phyloP scores from a whole-genome alignment of 192 early-diverging fungal species.

The Podochytrium sp. region DNA sequence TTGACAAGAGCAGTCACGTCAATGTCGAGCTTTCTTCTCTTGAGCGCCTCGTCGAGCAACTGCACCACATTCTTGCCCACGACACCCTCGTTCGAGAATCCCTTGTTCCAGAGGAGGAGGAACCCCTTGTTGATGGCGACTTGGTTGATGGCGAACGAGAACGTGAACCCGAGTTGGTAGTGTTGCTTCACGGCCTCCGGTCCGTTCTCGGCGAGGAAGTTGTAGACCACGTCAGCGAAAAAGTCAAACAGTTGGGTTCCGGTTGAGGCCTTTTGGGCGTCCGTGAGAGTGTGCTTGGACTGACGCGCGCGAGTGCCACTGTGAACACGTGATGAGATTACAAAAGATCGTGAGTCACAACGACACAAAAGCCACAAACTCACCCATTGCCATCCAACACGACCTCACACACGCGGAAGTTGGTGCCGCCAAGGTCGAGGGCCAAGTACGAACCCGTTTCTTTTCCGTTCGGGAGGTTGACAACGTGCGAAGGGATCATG shows the following conservation, averaged over 20 bases:
- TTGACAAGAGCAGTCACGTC: constrained; percentile 88
- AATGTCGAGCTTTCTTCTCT: constrained; percentile 70
- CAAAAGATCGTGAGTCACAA: neutral
- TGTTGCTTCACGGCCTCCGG: neutral
- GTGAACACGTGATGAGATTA: neutral
- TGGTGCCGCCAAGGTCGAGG: constrained; percentile 88
- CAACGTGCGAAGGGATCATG: constrained; percentile 95
- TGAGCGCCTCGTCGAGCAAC: constrained; percentile 82
- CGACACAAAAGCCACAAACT: no score
- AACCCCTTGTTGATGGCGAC: constrained; percentile 53
- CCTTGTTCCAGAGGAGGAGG: constrained; percentile 78
- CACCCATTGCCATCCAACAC: constrained; percentile 74
- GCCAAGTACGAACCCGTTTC: constrained; percentile 90
- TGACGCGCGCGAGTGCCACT: constrained; percentile 66
- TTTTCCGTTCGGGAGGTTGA: constrained; percentile 73
- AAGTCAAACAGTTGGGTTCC: constrained; percentile 82
- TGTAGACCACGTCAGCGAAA: constrained; percentile 83
- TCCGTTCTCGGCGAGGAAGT: constrained; percentile 61
- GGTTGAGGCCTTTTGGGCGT: constrained; percentile 78
- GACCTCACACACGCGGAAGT: constrained; percentile 86
- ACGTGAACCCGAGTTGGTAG: constrained; percentile 80
- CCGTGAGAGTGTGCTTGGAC: constrained; percentile 71
- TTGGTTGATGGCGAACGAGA: constrained; percentile 92
- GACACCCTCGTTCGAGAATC: constrained; percentile 75
- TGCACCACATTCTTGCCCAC: constrained; percentile 83